These are phyloP conservation scores for Sphaceloma murrayae DNA, from an alignment of 2,329 filamentous ascomycete species.

Conservation along the genomic window DNA sequence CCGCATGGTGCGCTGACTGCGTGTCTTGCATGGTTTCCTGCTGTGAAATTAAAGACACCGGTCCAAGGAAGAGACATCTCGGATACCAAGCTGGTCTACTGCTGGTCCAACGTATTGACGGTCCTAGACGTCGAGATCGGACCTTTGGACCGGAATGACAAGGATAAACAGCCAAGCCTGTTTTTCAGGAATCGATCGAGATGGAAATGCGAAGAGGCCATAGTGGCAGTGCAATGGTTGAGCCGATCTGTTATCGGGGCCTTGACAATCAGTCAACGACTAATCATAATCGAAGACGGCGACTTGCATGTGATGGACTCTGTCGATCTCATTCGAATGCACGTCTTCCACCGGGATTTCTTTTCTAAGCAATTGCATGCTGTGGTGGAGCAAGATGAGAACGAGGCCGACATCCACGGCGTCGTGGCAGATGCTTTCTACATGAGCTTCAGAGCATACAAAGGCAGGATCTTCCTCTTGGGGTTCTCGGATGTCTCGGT, in stretches of 20 bases:
- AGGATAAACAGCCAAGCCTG: conserved; percentile 67
- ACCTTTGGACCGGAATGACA: conserved; percentile 49
- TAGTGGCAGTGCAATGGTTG: conserved; percentile 94
- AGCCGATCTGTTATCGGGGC: conserved; percentile 86
- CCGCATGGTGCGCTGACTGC: conserved; percentile 89
- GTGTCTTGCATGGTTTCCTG: conserved; percentile 93
- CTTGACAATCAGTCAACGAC: conserved; percentile 83
- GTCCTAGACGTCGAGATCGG: conserved; percentile 79
- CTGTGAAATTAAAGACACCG: conserved; percentile 76
- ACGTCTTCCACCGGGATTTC: conserved; percentile 83
- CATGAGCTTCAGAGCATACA: conserved; percentile 95
- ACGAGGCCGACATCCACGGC: conserved; percentile 80
- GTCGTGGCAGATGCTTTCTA: conserved; percentile 95
- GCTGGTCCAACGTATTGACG: conserved; percentile 96
- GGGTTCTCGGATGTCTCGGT: conserved; percentile 92
- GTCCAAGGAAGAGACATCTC: conserved; percentile 53
- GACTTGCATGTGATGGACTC: conserved; percentile 86
- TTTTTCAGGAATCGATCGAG: conserved; percentile 73
- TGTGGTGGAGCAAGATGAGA: conserved; percentile 79
- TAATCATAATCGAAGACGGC: conserved; percentile 85
- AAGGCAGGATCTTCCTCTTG: conserved; percentile 81
- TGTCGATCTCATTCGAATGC: conserved; percentile 82
- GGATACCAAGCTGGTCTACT: conserved; percentile 85
- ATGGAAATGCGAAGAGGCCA: conserved; percentile 90
- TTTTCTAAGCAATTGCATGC: conserved; percentile 80